A percentile compares a stretch with the other conserved stretches of the same genome.
Evolutionary conservation across 345 rosid genomes (phyloP).

Genomic region (Bruguiera parviflora): DNA sequence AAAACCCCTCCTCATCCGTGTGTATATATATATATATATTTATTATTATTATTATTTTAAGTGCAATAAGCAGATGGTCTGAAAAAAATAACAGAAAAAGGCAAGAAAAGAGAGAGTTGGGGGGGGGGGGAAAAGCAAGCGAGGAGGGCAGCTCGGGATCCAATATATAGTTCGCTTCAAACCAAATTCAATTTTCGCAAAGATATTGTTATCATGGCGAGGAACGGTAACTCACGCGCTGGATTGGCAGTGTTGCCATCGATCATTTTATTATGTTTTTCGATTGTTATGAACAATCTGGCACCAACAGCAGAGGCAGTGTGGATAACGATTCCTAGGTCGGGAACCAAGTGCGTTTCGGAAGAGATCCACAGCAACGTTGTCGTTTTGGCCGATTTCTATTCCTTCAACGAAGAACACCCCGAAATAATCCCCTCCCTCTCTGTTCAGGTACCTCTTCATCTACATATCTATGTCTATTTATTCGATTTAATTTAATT

Average conservation of each 20-base stretch:
- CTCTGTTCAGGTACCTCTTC: conserved; percentile 48
- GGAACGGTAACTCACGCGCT: conserved; percentile 8
- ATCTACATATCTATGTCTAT: neutral
- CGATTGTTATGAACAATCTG: conserved; percentile 15
- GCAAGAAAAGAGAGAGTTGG: neutral
- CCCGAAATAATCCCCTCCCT: conserved; percentile 43
- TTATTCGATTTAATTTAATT: neutral
- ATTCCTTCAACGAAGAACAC: conserved; percentile 58
- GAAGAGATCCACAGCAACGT: conserved; percentile 88
- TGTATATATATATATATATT: no score
- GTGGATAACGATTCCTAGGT: conserved; percentile 72
- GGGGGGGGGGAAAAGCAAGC: no score
- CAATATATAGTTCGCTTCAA: neutral
- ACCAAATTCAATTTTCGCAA: neutral
- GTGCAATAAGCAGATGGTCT: no score
- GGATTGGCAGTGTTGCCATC: conserved; percentile 12
- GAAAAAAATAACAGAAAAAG: neutral
- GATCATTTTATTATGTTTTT: conserved; percentile 17
- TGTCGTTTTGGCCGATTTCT: conserved; percentile 75
- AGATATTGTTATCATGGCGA: conserved; percentile 4
- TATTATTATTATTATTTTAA: no score
- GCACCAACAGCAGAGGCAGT: conserved; percentile 50
- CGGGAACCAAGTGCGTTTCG: conserved; percentile 92
- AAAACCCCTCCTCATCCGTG: neutral
- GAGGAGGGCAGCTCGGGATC: neutral